These are phyloP conservation scores for Fusarium tjaetaba DNA, from an alignment of 2,329 filamentous ascomycete species.

Conservation along the genomic window DNA sequence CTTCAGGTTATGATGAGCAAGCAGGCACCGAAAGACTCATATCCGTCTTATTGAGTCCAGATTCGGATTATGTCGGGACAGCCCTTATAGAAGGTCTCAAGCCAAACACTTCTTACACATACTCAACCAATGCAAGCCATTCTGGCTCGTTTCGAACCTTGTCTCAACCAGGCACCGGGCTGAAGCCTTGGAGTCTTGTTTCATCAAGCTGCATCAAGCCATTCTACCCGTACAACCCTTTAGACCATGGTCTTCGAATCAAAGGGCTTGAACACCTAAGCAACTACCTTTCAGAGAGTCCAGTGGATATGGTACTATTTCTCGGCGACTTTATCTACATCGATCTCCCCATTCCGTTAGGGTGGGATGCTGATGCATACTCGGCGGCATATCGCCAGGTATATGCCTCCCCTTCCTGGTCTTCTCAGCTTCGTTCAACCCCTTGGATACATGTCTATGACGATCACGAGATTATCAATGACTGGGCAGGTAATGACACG, in stretches of 20 bases:
- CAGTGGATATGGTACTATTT: not conserved
- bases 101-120: not conserved
- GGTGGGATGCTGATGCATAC: not conserved
- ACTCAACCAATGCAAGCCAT: not conserved
- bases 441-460: not conserved
- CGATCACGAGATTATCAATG: not conserved
- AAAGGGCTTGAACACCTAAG: not conserved
- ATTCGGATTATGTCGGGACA: too few species aligned
- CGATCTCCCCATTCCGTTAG: not conserved
- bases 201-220: not conserved
- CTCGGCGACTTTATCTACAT: not conserved
- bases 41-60: too few species aligned
- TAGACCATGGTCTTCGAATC: not conserved
- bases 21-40: too few species aligned
- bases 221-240: not conserved
- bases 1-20: too few species aligned
- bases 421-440: not conserved
- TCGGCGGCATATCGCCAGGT: not conserved
- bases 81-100: not conserved
- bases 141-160: not conserved
- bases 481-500: not conserved
- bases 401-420: not conserved
- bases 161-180: fast-evolving
- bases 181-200: not conserved
- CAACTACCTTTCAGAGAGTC: fast-evolving